Percentiles rank a stretch among this genome's conserved stretches.
phyloP scores from a whole-genome alignment of 1,284 basidiomycete genomes.

The Singerocomus inundabilis region DNA sequence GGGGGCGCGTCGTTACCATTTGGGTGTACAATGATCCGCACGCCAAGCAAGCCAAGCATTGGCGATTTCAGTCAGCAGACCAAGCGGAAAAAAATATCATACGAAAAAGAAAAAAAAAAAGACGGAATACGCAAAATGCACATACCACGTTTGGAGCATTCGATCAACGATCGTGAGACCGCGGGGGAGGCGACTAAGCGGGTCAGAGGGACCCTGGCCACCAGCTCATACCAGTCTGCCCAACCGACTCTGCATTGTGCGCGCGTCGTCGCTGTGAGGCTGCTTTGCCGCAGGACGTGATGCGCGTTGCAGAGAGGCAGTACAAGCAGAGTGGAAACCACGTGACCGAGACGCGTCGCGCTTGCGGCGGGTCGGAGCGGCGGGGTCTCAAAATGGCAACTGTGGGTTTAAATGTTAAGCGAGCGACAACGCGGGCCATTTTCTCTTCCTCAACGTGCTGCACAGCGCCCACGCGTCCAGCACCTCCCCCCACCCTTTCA shows the following conservation, averaged over 20 bases:
- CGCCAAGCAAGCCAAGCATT: conserved; percentile 11
- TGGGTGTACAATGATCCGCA: conserved; percentile 17
- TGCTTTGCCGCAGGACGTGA: not conserved
- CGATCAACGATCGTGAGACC: conserved; percentile 26
- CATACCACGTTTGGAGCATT: conserved; percentile 15
- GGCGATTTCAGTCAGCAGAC: conserved; percentile 3
- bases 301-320: conserved; percentile 1
- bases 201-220: conserved; percentile 8
- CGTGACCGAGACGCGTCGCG: conserved; percentile 33
- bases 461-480: conserved; percentile 31
- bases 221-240: conserved; percentile 10
- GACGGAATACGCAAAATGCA: conserved; percentile 10
- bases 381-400: conserved; percentile 34
- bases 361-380: conserved; percentile 30
- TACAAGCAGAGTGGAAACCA: conserved; percentile 6
- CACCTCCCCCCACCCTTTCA: not conserved
- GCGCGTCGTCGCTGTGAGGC: too few species aligned
- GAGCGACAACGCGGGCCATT: conserved; percentile 19
- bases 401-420: conserved; percentile 33
- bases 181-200: not conserved
- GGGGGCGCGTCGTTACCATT: conserved; percentile 9
- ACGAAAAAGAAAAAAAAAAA: conserved; percentile 2
- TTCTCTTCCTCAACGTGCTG: conserved; percentile 34
- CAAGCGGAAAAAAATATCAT: not conserved
- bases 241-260: not conserved